Conservation (phyloP, 805 yeast genomes). For the Pichia gijzeniarum region DNA sequence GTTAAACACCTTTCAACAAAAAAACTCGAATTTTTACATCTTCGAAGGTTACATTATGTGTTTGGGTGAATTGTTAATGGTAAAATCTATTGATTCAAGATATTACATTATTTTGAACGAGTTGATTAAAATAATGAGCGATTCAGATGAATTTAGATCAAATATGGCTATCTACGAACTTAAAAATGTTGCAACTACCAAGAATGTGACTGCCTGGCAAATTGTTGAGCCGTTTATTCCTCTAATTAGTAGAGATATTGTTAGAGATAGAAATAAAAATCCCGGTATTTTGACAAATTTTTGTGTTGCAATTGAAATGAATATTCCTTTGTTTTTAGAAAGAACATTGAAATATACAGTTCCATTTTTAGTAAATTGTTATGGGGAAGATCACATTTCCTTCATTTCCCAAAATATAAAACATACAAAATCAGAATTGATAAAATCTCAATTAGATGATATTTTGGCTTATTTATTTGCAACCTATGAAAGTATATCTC, state of each 20-base stretch:
- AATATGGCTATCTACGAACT: constrained; percentile 65
- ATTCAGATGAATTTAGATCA: constrained; percentile 55
- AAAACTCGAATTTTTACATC: constrained; percentile 28
- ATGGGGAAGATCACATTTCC: constrained; percentile 55
- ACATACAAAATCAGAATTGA: constrained; percentile 40
- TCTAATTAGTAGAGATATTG: constrained; percentile 56
- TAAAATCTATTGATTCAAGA: constrained; percentile 55
- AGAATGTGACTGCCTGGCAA: constrained; percentile 66
- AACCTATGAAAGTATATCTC: constrained; percentile 42
- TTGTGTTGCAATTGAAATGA: constrained; percentile 59
- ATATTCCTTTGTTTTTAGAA: constrained; percentile 52
- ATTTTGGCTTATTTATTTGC: constrained; percentile 55
- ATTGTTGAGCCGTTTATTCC: constrained; percentile 75
- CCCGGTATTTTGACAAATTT: constrained; percentile 52
- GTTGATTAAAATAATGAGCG: constrained; percentile 60
- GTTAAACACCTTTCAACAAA: constrained; percentile 37
- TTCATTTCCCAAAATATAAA: constrained; percentile 51
- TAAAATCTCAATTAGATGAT: constrained; percentile 42
- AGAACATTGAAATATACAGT: constrained; percentile 69
- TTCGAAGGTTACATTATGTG: constrained; percentile 56
- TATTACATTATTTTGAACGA: constrained; percentile 60
- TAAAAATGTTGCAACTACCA: constrained; percentile 48
- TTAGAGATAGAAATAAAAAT: constrained; percentile 44
- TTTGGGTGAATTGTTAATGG: constrained; percentile 59
- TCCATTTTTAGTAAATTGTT: constrained; percentile 66